Percentiles rank a stretch among this genome's conserved stretches.
Conservation (phyloP, 202 grass and related monocot species). For the Elaeis oleifera region DNA sequence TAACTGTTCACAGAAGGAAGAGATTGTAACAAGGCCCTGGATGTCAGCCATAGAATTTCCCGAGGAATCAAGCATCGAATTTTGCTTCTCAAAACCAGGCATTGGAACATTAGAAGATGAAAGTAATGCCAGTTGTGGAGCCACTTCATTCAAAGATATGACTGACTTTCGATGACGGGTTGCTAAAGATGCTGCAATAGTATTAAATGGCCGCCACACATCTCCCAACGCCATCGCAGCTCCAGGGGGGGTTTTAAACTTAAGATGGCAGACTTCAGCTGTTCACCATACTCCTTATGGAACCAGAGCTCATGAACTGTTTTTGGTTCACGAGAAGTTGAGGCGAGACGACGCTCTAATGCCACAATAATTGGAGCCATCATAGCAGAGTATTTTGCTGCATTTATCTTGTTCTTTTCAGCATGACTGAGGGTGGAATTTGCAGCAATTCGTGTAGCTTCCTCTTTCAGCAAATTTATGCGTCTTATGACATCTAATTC, state of each 20-base stretch:
- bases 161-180: constrained; percentile 79
- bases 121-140: constrained; percentile 64
- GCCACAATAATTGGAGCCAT: constrained; percentile 96
- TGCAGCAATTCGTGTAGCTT: constrained; percentile 76
- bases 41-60: constrained; percentile 36
- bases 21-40: constrained; percentile 56
- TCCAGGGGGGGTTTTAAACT: constrained; percentile 60
- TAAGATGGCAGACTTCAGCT: constrained; percentile 70
- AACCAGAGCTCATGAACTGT: constrained; percentile 90
- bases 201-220: constrained; percentile 81
- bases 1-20: constrained; percentile 78
- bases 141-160: constrained; percentile 75
- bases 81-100: constrained; percentile 98
- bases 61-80: constrained; percentile 34
- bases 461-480: constrained; percentile 93
- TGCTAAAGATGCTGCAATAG: constrained; percentile 71
- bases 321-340: constrained; percentile 88
- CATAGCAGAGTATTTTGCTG: constrained; percentile 91
- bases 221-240: constrained; percentile 60
- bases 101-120: constrained; percentile 95
- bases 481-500: constrained; percentile 79
- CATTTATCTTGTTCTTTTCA: constrained; percentile 95
- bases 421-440: constrained; percentile 78
- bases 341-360: constrained; percentile 74
- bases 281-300: constrained; percentile 65